A percentile compares a stretch with the other conserved stretches of the same genome.
Conservation (phyloP, 2,329 filamentous ascomycete species). For the Amylocarpus encephaloides region DNA sequence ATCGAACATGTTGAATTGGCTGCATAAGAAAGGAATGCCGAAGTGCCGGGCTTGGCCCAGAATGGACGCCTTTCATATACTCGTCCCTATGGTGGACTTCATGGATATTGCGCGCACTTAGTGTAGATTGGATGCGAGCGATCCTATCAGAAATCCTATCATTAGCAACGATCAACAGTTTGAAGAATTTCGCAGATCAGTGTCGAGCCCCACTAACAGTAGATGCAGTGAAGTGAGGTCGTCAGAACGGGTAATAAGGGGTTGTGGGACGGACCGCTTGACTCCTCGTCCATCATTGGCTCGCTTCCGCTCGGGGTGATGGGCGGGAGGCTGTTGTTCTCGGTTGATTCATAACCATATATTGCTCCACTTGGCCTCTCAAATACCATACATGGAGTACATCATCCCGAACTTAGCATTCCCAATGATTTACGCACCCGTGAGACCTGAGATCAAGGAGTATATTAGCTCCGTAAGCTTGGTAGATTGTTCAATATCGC, state of each 20-base stretch:
- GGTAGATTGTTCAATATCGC: no score
- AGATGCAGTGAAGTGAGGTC: background rate
- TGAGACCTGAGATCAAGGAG: no score
- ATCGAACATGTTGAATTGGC: background rate
- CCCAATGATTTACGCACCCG: no score
- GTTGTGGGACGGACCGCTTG: background rate
- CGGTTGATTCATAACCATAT: background rate
- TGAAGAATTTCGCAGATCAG: background rate
- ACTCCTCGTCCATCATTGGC: background rate
- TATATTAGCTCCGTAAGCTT: no score
- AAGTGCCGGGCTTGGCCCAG: background rate
- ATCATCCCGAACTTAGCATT: no score
- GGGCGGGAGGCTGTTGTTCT: background rate
- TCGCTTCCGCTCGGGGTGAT: background rate
- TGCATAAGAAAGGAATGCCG: background rate
- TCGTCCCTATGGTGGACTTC: background rate
- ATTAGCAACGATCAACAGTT: no score
- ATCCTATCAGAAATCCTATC: no score
- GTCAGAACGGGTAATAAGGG: background rate
- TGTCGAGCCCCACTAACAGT: background rate
- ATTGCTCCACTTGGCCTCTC: no score
- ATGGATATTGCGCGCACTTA: no score
- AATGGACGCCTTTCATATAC: background rate
- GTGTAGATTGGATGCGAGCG: no score
- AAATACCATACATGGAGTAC: no score